phyloP scores from a whole-genome alignment of 2,329 filamentous ascomycete species.

The Moelleriella libera region DNA sequence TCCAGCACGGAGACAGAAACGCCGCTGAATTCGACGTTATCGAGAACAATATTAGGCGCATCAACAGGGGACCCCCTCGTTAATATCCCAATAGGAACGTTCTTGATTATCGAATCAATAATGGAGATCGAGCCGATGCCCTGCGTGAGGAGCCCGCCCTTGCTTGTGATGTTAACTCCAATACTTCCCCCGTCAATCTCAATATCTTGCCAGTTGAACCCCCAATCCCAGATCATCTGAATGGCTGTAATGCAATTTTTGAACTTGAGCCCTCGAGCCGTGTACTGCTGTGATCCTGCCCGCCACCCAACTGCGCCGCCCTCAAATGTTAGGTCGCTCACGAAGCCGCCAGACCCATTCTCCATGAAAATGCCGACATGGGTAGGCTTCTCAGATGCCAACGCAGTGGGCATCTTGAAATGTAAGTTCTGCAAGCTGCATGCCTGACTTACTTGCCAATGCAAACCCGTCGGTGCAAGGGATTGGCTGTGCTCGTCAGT shows the following conservation, averaged over 20 bases:
- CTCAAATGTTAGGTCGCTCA: slow-evolving; percentile 47
- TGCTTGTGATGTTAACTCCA: slow-evolving; percentile 4
- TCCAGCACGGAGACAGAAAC: background rate
- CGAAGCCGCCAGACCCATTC: slow-evolving; percentile 22
- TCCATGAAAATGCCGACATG: slow-evolving; percentile 11
- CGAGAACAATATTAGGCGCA: background rate
- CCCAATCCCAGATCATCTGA: slow-evolving; percentile 61
- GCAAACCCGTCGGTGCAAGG: slow-evolving; percentile 25
- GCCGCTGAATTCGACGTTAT: background rate
- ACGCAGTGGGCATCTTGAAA: background rate
- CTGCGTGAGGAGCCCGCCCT: background rate
- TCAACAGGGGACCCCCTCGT: background rate
- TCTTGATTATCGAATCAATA: background rate
- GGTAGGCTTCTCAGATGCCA: background rate
- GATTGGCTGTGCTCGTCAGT: slow-evolving; percentile 7
- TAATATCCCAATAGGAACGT: background rate
- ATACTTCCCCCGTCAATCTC: slow-evolving; percentile 4
- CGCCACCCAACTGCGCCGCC: slow-evolving; percentile 35
- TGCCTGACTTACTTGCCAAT: slow-evolving; percentile 45
- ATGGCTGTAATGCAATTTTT: slow-evolving; percentile 31
- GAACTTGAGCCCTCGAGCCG: slow-evolving; percentile 10
- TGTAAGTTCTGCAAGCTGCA: background rate
- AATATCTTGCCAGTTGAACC: slow-evolving; percentile 36
- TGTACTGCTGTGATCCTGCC: slow-evolving; percentile 42
- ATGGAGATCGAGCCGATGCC: slow-evolving; percentile 1